Evolutionary conservation across 495 filamentous ascomycete species (phyloP), one percentile per base, ranked within the genome.

Genomic region (Annulohypoxylon maeteangense): DNA sequence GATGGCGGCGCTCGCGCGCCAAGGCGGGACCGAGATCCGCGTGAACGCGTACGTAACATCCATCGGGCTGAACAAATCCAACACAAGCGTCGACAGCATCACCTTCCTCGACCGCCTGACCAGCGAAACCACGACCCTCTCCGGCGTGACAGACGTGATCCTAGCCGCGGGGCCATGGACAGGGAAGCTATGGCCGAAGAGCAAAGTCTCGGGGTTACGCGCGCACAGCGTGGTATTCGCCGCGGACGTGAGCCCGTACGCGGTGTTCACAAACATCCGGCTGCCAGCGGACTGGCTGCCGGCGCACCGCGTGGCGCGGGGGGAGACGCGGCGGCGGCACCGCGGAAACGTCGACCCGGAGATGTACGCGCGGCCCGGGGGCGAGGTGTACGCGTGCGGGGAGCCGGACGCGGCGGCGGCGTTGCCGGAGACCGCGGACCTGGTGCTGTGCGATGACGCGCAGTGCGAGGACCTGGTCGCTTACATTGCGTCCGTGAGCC

Each of bases 151-250:
- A 8, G 92, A 93, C 74, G 86, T 97, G 2, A 83, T 98, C 27
- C 81, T 99, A 23, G 84, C 93, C 7, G 94, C 95, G 10, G 95
- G 95, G 0, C 95, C 95, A 2, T 99, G 95, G 95, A 97, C 94
- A 0, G 84, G 83, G 25, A 83, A 80, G 3, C 78, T 99, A 1
- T 88, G 92, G 42, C 92, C 95, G 2, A 81, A 85, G 16, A 89
- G 92, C 6, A 93, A 93, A 2, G 92, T 99, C 65, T 86, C 90
- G 42, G 91, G 90, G 0, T 84, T 94, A 48, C 87, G 96, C 40
- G 95, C 95, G 0, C 96, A 98, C 80, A 94, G 91, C 78, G 92
- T 99, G 23, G 92, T 94, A 8, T 96, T 96, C 66, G 85, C 87
- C 11, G 87, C 86, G 3, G 89, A 94, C 36, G 90, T 98, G 32